Percentiles rank a stretch among this genome's conserved stretches.
phyloP scores from a whole-genome alignment of 352 stramenopile species.

The Globisporangium orthogonon region DNA sequence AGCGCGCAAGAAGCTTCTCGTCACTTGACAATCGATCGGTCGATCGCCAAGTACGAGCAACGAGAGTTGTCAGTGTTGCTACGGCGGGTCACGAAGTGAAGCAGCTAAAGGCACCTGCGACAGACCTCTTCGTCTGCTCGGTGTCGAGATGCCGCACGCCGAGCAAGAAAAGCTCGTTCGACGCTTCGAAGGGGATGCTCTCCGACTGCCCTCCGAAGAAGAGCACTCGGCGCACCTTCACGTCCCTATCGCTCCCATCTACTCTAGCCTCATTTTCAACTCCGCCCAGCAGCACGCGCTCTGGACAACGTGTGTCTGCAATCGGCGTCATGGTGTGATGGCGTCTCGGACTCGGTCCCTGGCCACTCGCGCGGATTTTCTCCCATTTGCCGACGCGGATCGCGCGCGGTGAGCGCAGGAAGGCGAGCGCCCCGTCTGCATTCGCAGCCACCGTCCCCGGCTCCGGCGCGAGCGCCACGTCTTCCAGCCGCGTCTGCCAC shows the following conservation, averaged over 20 bases:
- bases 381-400: slow-evolving; percentile 50
- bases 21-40: neutral
- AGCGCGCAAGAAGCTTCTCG: slow-evolving; percentile 24
- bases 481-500: slow-evolving; percentile 25
- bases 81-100: too few species aligned
- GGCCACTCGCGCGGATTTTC: slow-evolving; percentile 38
- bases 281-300: slow-evolving; percentile 12
- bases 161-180: slow-evolving; percentile 56
- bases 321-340: slow-evolving; percentile 68
- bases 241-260: neutral
- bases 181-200: slow-evolving; percentile 57
- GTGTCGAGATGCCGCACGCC: slow-evolving; percentile 1
- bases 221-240: slow-evolving; percentile 39
- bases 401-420: slow-evolving; percentile 28
- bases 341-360: slow-evolving; percentile 40
- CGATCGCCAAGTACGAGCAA: neutral
- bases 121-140: neutral
- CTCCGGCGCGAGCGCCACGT: slow-evolving; percentile 14
- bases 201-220: slow-evolving; percentile 69
- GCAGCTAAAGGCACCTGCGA: neutral
- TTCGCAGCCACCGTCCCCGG: neutral
- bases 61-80: neutral
- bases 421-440: slow-evolving; percentile 20
- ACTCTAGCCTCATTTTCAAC: neutral
- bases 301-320: slow-evolving; percentile 19